A percentile compares a stretch with the other conserved stretches of the same genome.
phyloP scores from a whole-genome alignment of 164 flowering plant species.

The Nymphaea thermarum region DNA sequence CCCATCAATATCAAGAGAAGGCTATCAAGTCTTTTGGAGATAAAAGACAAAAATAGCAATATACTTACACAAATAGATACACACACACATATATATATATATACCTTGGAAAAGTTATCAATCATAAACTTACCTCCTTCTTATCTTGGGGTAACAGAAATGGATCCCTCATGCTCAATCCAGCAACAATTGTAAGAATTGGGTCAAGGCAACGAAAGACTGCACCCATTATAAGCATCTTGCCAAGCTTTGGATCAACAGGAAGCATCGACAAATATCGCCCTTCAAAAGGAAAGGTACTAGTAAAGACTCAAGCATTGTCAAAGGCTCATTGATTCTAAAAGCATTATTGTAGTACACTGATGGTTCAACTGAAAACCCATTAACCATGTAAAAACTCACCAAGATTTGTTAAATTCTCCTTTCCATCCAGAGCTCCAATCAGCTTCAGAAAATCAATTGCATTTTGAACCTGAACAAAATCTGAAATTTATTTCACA shows the following conservation, averaged over 20 bases:
- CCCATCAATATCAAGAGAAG: background rate
- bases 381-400: slow-evolving; percentile 15
- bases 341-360: background rate
- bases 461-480: slow-evolving; percentile 85
- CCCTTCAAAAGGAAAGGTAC: slow-evolving; percentile 27
- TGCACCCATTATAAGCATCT: slow-evolving; percentile 96
- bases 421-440: slow-evolving; percentile 87
- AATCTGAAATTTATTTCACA: background rate
- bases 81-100: too few relatives aligned
- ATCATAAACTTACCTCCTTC: slow-evolving; percentile 56
- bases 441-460: slow-evolving; percentile 87
- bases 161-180: slow-evolving; percentile 94
- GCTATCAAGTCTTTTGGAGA: background rate
- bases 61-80: too few relatives aligned
- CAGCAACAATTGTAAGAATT: slow-evolving; percentile 80
- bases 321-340: background rate
- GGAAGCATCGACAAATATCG: slow-evolving; percentile 82
- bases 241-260: slow-evolving; percentile 96
- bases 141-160: slow-evolving; percentile 96
- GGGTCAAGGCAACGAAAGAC: slow-evolving; percentile 94
- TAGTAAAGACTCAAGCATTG: background rate
- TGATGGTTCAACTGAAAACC: background rate
- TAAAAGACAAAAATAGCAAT: background rate
- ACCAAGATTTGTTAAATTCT: slow-evolving; percentile 91
- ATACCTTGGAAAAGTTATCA: background rate